Percentiles rank a stretch among this genome's conserved stretches.
phyloP scores from a whole-genome alignment of 805 yeast species.

The Brettanomyces sp. region DNA sequence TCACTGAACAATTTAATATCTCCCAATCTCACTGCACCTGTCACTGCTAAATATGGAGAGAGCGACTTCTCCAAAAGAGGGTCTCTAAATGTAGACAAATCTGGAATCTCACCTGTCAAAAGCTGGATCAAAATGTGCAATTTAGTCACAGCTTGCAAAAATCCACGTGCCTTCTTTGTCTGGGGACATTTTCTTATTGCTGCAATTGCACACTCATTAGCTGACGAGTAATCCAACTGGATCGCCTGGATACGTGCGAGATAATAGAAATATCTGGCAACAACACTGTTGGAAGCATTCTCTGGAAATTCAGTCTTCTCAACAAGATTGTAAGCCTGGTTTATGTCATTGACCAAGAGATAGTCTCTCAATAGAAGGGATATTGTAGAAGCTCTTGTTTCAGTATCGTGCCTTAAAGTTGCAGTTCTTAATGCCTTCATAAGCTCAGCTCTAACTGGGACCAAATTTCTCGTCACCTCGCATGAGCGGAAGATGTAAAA shows the following conservation, averaged over 20 bases:
- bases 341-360: constrained; percentile 66
- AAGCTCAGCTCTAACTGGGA: constrained; percentile 58
- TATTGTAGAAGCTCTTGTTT: constrained; percentile 80
- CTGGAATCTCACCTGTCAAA: constrained; percentile 95
- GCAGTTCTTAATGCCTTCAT: constrained; percentile 77
- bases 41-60: constrained; percentile 75
- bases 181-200: constrained; percentile 96
- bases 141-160: constrained; percentile 82
- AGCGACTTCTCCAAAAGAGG: constrained; percentile 48
- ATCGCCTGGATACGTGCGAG: constrained; percentile 85
- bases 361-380: constrained; percentile 81
- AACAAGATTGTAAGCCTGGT: constrained; percentile 81
- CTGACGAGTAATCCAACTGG: constrained; percentile 85
- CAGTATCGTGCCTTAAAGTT: constrained; percentile 83
- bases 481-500: constrained; percentile 75
- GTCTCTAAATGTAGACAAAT: constrained; percentile 69
- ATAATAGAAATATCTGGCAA: constrained; percentile 86
- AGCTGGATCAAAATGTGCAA: constrained; percentile 81
- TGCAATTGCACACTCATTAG: constrained; percentile 84
- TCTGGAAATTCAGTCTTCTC: constrained; percentile 85
- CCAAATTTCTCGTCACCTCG: constrained; percentile 49
- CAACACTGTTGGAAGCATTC: constrained; percentile 68
- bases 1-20: constrained; percentile 75
- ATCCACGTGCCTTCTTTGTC: constrained; percentile 74
- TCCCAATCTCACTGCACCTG: constrained; percentile 88